Evolutionary conservation across 2,329 filamentous ascomycete species (phyloP), one percentile per base, ranked within the genome.

Genomic region (Epichloe aotearoae): DNA sequence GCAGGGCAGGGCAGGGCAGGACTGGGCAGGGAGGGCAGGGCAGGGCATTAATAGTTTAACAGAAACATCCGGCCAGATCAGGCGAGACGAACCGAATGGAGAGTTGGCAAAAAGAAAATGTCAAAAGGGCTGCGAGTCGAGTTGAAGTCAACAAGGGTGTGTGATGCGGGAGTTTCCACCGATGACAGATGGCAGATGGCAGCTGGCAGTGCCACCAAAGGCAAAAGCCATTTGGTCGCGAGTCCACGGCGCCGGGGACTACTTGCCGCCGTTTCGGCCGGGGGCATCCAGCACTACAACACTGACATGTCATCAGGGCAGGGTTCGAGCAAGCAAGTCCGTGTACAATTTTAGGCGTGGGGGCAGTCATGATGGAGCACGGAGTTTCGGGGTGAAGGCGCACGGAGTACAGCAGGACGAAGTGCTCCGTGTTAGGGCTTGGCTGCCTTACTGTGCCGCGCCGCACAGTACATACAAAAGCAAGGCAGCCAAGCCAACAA

Each of bases 11-110:
- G 15, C 20, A 26, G 23, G 19, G 15, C 42, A 40, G 19, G 43
- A 23, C 23, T 47, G 45, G 47, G 50, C 44, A 47, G 20, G 30
- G 7, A 39, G 17, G 43, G 34, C 11, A 34, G n/a, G 48, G 40
- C 26, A 51, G 45, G 47, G 50, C 44, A 47, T 51, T 51, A 47
- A 48, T 51, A 48, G 30, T 44, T 19, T 5, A 49, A 49, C 8
- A 42, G 39, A 46, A 50, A 38, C 48, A 15, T 30, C 19, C 47
- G 41, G 20, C 42, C 23, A 42, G 38, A 20, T 19, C 15, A 39
- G 40, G 37, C 37, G 34, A 50, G 34, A 8, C 26, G 34, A 46
- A 45, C 14, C 34, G 36, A 23, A 33, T 40, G 34, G 36, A 34
- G 42, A 46, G 40, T 41, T 50, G 44, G 44, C 49, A 40, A 43